Percentiles rank a stretch among this genome's conserved stretches.
These are phyloP conservation scores for Tricholoma bakamatsutake DNA, from an alignment of 768 basidiomycete genomes.

Conservation along the genomic window DNA sequence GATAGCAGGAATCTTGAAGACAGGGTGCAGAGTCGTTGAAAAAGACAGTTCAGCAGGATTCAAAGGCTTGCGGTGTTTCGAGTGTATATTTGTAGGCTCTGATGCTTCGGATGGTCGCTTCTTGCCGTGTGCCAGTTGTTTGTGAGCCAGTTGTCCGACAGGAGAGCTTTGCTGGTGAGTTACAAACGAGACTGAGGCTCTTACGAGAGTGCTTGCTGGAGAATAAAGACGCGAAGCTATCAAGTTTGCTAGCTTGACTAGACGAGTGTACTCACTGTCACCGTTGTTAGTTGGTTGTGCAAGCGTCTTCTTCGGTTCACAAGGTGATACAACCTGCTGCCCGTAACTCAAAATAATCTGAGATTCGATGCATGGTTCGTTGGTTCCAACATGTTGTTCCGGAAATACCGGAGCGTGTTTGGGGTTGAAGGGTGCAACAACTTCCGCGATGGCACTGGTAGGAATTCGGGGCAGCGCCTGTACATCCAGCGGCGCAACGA, in stretches of 20 bases:
- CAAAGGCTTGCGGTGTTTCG: background rate
- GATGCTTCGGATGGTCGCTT: background rate
- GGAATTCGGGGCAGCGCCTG: background rate
- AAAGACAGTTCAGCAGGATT: background rate
- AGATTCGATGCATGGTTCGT: background rate
- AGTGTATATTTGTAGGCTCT: background rate
- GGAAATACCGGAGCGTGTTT: background rate
- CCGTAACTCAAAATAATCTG: background rate
- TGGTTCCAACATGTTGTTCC: background rate
- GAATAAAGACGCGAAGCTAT: background rate
- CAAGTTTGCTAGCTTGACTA: background rate
- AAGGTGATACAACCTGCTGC: background rate
- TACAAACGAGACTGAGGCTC: background rate
- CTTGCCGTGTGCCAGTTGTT: background rate
- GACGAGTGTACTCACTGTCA: background rate
- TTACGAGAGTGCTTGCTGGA: background rate
- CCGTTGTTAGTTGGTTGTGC: background rate
- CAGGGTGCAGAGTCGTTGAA: background rate
- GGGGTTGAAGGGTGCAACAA: background rate
- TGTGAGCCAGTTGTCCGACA: background rate
- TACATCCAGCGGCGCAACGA: background rate
- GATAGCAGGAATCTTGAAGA: background rate
- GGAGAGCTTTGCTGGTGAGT: background rate
- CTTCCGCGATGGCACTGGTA: background rate
- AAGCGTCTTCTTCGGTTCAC: background rate